Conservation (phyloP, 305 asterid genomes). For the Solanum hybrid region DNA sequence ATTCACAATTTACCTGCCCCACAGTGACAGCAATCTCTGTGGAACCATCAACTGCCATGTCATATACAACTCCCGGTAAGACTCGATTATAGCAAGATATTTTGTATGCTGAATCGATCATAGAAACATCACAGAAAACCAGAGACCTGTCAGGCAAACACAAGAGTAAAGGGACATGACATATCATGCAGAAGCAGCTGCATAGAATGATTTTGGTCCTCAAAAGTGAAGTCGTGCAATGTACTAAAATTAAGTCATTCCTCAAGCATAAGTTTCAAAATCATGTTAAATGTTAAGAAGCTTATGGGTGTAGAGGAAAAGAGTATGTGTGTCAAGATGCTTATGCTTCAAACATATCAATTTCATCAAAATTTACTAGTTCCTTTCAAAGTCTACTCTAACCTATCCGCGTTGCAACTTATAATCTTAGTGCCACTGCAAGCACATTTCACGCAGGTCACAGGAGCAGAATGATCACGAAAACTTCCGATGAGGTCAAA, state of each 20-base stretch:
- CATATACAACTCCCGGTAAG: slow-evolving; percentile 30
- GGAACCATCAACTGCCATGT: slow-evolving; percentile 33
- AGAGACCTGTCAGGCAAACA: slow-evolving; percentile 34
- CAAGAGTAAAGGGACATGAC: slow-evolving; percentile 2
- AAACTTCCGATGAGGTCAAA: slow-evolving; percentile 42
- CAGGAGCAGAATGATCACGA: slow-evolving; percentile 41
- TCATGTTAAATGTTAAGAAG: not conserved
- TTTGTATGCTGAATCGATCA: slow-evolving; percentile 28
- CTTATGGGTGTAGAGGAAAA: not conserved
- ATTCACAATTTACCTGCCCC: slow-evolving; percentile 32
- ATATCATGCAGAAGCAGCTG: slow-evolving; percentile 1
- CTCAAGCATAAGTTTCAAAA: not conserved
- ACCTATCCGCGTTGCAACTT: slow-evolving; percentile 50
- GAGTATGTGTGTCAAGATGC: not conserved
- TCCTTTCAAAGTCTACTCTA: slow-evolving; percentile 13
- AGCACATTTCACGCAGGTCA: slow-evolving; percentile 39
- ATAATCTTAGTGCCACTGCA: slow-evolving; percentile 39
- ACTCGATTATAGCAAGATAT: slow-evolving; percentile 27
- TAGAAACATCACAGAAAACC: slow-evolving; percentile 37
- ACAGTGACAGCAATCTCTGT: slow-evolving; percentile 32
- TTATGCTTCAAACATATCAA: not conserved
- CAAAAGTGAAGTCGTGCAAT: not conserved
- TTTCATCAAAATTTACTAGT: not conserved
- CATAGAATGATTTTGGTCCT: not conserved
- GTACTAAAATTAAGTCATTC: not conserved